Base-by-base conservation (phyloP, 2,329 filamentous ascomycete species). In the Talaromyces rugulosus region DNA sequence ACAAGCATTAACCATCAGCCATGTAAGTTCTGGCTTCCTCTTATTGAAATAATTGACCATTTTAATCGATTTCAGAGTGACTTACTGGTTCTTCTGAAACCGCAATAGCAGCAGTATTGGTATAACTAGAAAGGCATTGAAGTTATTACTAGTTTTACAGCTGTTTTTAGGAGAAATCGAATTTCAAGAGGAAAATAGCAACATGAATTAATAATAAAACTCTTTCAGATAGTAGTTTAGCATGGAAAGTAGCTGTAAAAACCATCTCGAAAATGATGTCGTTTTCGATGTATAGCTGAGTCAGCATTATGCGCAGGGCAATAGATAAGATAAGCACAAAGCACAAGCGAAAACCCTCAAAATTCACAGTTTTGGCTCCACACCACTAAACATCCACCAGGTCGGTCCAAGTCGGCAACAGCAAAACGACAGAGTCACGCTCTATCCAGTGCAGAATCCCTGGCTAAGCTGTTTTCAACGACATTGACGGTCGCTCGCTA, bases 311-410 rank as follows among this genome's bases (percentile, higher is more conserved):
- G 57, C 68, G 67, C 44, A 73, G 65, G 66, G 57, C 62, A 74
- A 23, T 23, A 23, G 75, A 78, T 78, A 78, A 78, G 75, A 78
- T 78, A 78, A 78, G 74, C 76, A 77, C 75, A 75, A 61, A 61
- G 62, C 58, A 59, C 70, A 77, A 77, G 75, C 73, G 75, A 78
- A 78, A 78, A 77, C 71, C 75, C 72, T 77, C 74, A 77, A 78
- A 77, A 77, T 77, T 77, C 75, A 67, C 72, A 51, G 50, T n/a
- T 56, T 59, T 69, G 68, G 71, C 70, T 66, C 70, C 68, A 69
- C 67, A 67, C 65, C 61, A 64, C 66, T 63, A 61, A 73, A 75
- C 74, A 72, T 69, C 71, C 72, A 75, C 72, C 67, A 68, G 42
- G 34, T 34, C 56, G 44, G 34, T 52, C 62, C 47, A n/a, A 53